Base-by-base conservation (phyloP, 106 monocot genomes). In the Dendrobium officinale region DNA sequence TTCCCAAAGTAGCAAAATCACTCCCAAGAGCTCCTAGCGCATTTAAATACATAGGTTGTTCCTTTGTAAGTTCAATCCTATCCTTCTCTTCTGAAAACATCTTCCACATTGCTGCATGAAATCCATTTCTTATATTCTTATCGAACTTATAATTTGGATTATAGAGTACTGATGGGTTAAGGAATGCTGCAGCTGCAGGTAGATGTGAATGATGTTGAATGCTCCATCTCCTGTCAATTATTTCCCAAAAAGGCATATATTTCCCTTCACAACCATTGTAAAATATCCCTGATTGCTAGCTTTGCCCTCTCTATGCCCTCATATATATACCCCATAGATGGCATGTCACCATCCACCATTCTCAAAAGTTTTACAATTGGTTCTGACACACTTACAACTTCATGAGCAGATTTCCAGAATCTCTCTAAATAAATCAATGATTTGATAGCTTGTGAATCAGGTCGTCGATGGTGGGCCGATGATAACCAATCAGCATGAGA, bases 221-320 rank as follows among this genome's bases (percentile, higher is more conserved):
- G 29, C 42, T 86, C 88, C 83, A 86, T 78, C 88, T 89, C 55
- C 84, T 75, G 4, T 89, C 81, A n/a, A 89, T 89, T 79, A 89
- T 83, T 54, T 89, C 86, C 75, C 77, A 79, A 81, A 89, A 72
- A 27, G 79, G 81, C 59, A 86, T 29, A 81, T 75, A 86, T 78
- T 84, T 86, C 79, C 86, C 83, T 64, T 89, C 86, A 64, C 83
- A 86, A 3, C 86, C 86, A 72, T 81, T 86, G 58, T 86, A 84
- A 51, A 81, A 79, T 40, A 70, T 20, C 77, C 77, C 82, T 86
- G 9, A 89, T 83, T 16, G 75, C 44, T 20, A 68, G 2, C 81
- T 85, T 88, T 79, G 88, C 88, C 80, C 76, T 80, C 82, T 88
- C 85, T 55, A 88, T 85, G 42, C 85, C 83, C 68, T 88, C 88